Conservation (phyloP, 2,329 filamentous ascomycete species). For the Paracoccidioides lutzii region DNA sequence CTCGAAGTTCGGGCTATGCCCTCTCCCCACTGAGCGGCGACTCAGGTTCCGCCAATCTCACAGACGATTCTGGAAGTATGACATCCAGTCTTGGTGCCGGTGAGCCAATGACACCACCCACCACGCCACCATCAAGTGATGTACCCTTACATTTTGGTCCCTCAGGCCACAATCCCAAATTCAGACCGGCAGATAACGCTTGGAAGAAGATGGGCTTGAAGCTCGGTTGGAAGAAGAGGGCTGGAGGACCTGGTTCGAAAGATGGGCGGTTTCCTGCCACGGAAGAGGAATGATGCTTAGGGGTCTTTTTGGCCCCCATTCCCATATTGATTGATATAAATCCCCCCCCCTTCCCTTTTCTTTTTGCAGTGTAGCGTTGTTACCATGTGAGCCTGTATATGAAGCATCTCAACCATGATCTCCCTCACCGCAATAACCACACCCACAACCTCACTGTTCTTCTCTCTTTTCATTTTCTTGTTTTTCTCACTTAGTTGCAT, state of each 20-base stretch:
- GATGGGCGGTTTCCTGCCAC: slow-evolving; percentile 16
- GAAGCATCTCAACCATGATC: not conserved
- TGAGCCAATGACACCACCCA: slow-evolving; percentile 39
- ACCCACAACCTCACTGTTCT: not conserved
- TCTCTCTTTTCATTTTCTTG: not conserved
- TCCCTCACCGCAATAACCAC: not conserved
- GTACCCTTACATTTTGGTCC: slow-evolving; percentile 14
- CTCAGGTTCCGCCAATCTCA: slow-evolving; percentile 26
- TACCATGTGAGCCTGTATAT: not conserved
- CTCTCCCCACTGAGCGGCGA: slow-evolving; percentile 26
- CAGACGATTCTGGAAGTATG: slow-evolving; percentile 35
- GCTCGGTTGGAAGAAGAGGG: slow-evolving; percentile 32
- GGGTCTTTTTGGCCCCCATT: too few relatives aligned
- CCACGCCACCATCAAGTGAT: slow-evolving; percentile 38
- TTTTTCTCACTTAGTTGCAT: too few relatives aligned
- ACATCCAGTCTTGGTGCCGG: slow-evolving; percentile 29
- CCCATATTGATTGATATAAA: not conserved
- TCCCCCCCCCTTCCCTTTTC: not conserved
- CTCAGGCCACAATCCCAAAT: slow-evolving; percentile 22
- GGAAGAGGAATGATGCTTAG: slow-evolving; percentile 14
- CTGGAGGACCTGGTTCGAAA: slow-evolving; percentile 13
- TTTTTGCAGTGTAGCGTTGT: too few relatives aligned
- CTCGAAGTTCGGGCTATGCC: slow-evolving; percentile 24
- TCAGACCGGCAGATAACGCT: slow-evolving; percentile 33
- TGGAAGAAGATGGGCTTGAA: slow-evolving; percentile 44